Conservation (phyloP, 108 stramenopile genomes). For the Mediolabrus comicus region DNA sequence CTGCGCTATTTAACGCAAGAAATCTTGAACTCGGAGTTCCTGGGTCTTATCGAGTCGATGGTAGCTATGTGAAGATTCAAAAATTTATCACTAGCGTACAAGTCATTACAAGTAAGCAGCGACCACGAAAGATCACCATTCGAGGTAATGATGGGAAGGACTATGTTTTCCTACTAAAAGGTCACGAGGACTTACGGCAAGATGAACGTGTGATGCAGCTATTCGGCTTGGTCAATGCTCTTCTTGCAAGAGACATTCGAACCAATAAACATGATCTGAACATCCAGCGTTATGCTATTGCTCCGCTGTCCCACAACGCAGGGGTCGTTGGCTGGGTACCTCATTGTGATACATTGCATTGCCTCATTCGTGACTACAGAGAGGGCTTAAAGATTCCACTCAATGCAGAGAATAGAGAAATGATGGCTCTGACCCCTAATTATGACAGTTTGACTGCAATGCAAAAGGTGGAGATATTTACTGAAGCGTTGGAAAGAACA, state of each 20-base stretch:
- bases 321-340: slow-evolving; percentile 99
- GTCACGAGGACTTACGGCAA: slow-evolving; percentile 99
- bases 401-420: slow-evolving; percentile 95
- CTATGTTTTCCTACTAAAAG: slow-evolving; percentile 98
- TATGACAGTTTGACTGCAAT: slow-evolving; percentile 94
- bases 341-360: slow-evolving; percentile 96
- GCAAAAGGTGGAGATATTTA: slow-evolving; percentile 98
- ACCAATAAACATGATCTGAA: slow-evolving; percentile 92
- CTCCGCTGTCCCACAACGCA: slow-evolving; percentile 94
- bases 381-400: slow-evolving; percentile 84
- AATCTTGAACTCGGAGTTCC: slow-evolving; percentile 95
- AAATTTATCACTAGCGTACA: slow-evolving; percentile 80
- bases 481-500: slow-evolving; percentile 83
- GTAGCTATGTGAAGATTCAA: slow-evolving; percentile 91
- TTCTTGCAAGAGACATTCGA: slow-evolving; percentile 91
- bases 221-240: slow-evolving; percentile 98
- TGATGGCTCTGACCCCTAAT: slow-evolving; percentile 86
- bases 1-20: slow-evolving; percentile 77
- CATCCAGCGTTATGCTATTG: slow-evolving; percentile 95
- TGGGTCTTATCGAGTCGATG: slow-evolving; percentile 94
- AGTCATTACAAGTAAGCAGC: slow-evolving; percentile 97
- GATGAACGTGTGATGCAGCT: slow-evolving; percentile 99
- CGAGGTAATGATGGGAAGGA: slow-evolving; percentile 95
- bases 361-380: slow-evolving; percentile 93
- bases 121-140: slow-evolving; percentile 95